A percentile compares a stretch with the other conserved stretches of the same genome.
phyloP scores from a whole-genome alignment of 73 alveolate species.

The Symbiodinium pilosum region DNA sequence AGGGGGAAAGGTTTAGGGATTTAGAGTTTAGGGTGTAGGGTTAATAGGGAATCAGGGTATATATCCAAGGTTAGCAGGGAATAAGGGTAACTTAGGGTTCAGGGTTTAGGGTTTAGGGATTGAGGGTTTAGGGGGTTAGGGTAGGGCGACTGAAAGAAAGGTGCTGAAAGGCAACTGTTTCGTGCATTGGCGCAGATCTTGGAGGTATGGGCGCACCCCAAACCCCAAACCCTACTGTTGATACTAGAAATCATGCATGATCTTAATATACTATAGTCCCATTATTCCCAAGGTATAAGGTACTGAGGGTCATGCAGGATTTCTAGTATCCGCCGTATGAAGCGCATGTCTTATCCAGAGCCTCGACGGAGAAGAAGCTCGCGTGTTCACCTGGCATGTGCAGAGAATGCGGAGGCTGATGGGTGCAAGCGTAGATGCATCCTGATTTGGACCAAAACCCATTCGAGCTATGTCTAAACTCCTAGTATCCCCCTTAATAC shows the following conservation, averaged over 20 bases:
- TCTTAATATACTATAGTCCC: background rate
- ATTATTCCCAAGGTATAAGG: background rate
- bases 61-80: too few relatives aligned
- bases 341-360: background rate
- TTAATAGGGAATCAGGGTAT: too few relatives aligned
- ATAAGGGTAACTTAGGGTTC: background rate
- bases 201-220: background rate
- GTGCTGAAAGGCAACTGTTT: too few relatives aligned
- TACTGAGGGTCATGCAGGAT: too few relatives aligned
- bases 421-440: too few relatives aligned
- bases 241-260: background rate
- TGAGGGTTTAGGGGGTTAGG: background rate
- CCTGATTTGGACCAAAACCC: too few relatives aligned
- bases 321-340: too few relatives aligned
- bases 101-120: background rate
- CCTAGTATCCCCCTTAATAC: too few relatives aligned
- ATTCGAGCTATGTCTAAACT: too few relatives aligned
- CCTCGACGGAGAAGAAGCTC: conserved; percentile 83
- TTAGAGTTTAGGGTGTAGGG: too few relatives aligned
- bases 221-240: background rate
- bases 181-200: too few relatives aligned
- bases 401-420: background rate
- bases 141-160: background rate
- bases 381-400: conserved; percentile 38
- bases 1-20: too few relatives aligned